Evolutionary conservation across 1,284 basidiomycete genomes (phyloP), one percentile per base, ranked within the genome.

Genomic region (Ceratobasidium sp.): DNA sequence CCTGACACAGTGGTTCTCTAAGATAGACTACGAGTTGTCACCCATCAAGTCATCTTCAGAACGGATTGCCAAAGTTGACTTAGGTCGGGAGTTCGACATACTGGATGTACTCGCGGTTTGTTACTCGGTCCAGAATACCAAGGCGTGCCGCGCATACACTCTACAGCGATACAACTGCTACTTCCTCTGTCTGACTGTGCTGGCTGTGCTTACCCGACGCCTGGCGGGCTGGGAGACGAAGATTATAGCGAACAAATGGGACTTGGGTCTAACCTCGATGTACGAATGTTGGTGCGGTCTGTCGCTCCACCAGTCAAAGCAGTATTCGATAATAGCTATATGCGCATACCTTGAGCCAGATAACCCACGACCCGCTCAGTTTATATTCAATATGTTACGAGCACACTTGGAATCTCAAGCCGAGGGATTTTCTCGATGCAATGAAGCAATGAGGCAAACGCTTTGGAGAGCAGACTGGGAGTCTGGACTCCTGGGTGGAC

Each of bases 61-160:
- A 13, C 7, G 51, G 5, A 53, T 69, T 9, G 26, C 49, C 20
- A n/a, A 69, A 46, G n/a, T 69, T 12, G 23, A 46, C 15, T 44
- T 66, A 1, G 2, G 5, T 12, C 18, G 23, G 1, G 7, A 9
- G 23, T 69, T 53, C 49, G 46, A 69, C 23, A 44, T 69, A 2
- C 23, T 69, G 13, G 67, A 69, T 20, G 67, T 69, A 15, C 67
- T 69, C 3, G 67, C 67, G 3, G 46, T 69, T 5, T 69, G 67
- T 18, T 69, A 69, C 49, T 15, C 46, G n/a, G 20, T 69, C 3
- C 67, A 69, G 49, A 66, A 49, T 10, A 60, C 58, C 23, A 69
- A 53, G 7, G 67, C 46, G 0, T 39, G 42, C 23, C 18, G n/a
- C 2, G 42, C 18, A 49, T 49, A 49, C 46, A 49, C 46, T 18